phyloP scores from a whole-genome alignment of 345 rosid species.

The Moricandia moricandioides region DNA sequence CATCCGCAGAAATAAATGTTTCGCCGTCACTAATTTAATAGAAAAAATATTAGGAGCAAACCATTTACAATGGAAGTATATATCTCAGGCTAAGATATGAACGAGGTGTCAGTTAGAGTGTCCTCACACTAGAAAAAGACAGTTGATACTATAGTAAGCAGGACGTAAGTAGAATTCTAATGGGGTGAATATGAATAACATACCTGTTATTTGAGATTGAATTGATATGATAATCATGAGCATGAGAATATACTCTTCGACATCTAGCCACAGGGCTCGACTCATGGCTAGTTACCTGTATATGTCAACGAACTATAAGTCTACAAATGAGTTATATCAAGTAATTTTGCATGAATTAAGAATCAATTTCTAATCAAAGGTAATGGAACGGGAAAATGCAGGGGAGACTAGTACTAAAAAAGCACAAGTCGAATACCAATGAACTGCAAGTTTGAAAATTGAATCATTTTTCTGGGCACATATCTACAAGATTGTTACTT shows the following conservation, averaged over 20 bases:
- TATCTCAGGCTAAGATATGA: constrained; percentile 4
- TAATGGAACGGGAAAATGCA: background rate
- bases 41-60: background rate
- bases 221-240: constrained; percentile 98
- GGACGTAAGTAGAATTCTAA: background rate
- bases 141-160: background rate
- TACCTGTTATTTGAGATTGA: constrained; percentile 96
- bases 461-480: too few relatives aligned
- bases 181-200: background rate
- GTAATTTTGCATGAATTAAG: background rate
- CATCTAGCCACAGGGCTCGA: constrained; percentile 85
- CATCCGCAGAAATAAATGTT: constrained; percentile 97
- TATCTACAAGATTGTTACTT: too few relatives aligned
- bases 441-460: background rate
- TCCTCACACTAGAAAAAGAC: too few relatives aligned
- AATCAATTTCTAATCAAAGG: constrained; percentile 6
- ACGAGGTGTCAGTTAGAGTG: background rate
- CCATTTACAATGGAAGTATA: background rate
- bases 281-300: constrained; percentile 80
- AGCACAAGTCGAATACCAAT: constrained; percentile 6
- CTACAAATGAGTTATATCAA: constrained; percentile 7
- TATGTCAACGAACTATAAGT: constrained; percentile 15
- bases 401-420: background rate
- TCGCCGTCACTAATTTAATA: constrained; percentile 67
- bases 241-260: constrained; percentile 95